A percentile compares a stretch with the other conserved stretches of the same genome.
Evolutionary conservation across 2,329 filamentous ascomycete species (phyloP).

Genomic region (Alternaria infectoria): DNA sequence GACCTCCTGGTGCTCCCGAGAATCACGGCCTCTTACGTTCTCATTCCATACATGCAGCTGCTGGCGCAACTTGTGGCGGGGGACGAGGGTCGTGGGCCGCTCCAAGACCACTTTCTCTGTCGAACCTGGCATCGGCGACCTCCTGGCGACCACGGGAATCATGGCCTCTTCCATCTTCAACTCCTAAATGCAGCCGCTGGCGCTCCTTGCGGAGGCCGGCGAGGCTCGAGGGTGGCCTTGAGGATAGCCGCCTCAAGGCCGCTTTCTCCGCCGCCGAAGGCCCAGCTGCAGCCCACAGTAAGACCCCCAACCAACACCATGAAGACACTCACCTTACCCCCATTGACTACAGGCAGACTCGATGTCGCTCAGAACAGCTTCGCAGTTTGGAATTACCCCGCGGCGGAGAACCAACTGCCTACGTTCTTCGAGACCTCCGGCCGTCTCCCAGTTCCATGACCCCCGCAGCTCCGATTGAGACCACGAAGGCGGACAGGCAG

Average conservation of each 20-base stretch:
- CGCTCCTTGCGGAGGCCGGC: not conserved
- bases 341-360: not conserved
- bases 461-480: not conserved
- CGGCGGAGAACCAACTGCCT: not conserved
- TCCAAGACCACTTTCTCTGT: not conserved
- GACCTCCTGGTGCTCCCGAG: not conserved
- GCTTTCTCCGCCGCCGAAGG: not conserved
- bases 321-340: not conserved
- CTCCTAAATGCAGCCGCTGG: not conserved
- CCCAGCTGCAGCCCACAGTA: not conserved
- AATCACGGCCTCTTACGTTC: not conserved
- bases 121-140: not conserved
- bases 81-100: not conserved
- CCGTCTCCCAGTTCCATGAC: not conserved
- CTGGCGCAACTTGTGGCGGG: not conserved
- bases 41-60: too few species aligned
- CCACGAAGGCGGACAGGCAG: not conserved
- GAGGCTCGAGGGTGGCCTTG: too few species aligned
- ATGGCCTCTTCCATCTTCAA: accelerated
- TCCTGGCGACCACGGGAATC: not conserved
- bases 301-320: not conserved
- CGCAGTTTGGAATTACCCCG: not conserved
- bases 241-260: not conserved
- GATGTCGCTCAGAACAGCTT: not conserved
- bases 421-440: not conserved